Conservation (phyloP, 768 basidiomycete species). For the Termitomyces sp. region DNA sequence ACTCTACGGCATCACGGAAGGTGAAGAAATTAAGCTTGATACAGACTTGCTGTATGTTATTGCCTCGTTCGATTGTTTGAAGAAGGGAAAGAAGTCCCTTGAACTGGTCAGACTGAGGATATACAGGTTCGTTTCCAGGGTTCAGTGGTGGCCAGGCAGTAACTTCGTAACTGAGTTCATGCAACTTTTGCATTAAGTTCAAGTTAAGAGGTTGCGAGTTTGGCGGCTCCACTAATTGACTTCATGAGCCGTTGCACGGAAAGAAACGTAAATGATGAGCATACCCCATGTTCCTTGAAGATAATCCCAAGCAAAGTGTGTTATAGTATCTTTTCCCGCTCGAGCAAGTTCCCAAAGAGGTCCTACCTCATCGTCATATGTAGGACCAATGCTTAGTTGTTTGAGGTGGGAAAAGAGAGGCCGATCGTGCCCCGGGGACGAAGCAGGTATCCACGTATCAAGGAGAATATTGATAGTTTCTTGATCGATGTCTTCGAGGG, state of each 20-base stretch:
- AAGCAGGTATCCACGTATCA: background rate
- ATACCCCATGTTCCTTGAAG: background rate
- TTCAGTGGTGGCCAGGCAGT: too few relatives aligned
- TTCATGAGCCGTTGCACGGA: background rate
- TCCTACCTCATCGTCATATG: background rate
- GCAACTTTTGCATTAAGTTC: background rate
- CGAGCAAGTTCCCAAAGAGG: constrained; percentile 1
- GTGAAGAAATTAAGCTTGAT: constrained; percentile 2
- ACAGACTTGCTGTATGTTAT: background rate
- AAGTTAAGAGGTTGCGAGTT: constrained; percentile 1
- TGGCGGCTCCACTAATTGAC: background rate
- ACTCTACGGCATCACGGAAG: background rate
- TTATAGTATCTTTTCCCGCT: constrained; percentile 1
- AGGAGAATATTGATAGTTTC: background rate
- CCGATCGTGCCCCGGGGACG: background rate
- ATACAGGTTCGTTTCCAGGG: constrained; percentile 4
- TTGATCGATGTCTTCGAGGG: constrained; percentile 4
- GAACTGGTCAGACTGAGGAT: constrained; percentile 4
- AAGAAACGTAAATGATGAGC: background rate
- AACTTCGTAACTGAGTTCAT: constrained; percentile 10
- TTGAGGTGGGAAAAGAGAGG: background rate
- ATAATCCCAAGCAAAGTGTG: constrained; percentile 11
- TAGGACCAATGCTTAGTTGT: background rate
- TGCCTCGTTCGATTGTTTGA: background rate
- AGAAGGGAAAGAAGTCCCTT: constrained; percentile 5